Percentiles rank a stretch among this genome's conserved stretches.
phyloP scores from a whole-genome alignment of 257 asterid species.

The Solanum chmielewskii region DNA sequence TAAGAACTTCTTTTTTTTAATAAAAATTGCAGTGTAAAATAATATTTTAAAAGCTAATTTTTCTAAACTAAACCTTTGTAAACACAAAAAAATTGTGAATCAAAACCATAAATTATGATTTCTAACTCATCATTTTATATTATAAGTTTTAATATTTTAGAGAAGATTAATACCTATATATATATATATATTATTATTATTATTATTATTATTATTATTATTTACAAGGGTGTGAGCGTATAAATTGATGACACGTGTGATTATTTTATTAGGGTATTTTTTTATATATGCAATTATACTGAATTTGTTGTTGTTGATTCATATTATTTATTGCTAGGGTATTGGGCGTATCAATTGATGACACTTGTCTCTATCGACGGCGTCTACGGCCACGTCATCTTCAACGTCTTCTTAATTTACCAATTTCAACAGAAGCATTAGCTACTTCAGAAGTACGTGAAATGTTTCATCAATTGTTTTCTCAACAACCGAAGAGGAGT shows the following conservation, averaged over 20 bases:
- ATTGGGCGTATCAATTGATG: constrained; percentile 44
- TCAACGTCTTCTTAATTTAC: constrained; percentile 47
- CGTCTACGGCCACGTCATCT: constrained; percentile 66
- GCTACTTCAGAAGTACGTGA: constrained; percentile 45
- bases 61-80: no score
- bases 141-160: neutral
- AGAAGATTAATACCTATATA: neutral
- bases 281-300: no score
- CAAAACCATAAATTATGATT: no score
- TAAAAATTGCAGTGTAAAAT: no score
- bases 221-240: constrained; percentile 40
- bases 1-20: no score
- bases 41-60: no score
- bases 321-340: constrained; percentile 67
- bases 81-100: no score
- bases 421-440: constrained; percentile 44
- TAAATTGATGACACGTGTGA: constrained; percentile 39
- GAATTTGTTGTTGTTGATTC: neutral
- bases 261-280: neutral
- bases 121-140: no score
- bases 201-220: neutral
- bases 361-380: constrained; percentile 56
- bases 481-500: neutral
- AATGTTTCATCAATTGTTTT: neutral
- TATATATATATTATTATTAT: neutral